A percentile compares a stretch with the other conserved stretches of the same genome.
These are phyloP conservation scores for Tricholoma saponaceum DNA, from an alignment of 768 basidiomycete genomes.

Conservation along the genomic window DNA sequence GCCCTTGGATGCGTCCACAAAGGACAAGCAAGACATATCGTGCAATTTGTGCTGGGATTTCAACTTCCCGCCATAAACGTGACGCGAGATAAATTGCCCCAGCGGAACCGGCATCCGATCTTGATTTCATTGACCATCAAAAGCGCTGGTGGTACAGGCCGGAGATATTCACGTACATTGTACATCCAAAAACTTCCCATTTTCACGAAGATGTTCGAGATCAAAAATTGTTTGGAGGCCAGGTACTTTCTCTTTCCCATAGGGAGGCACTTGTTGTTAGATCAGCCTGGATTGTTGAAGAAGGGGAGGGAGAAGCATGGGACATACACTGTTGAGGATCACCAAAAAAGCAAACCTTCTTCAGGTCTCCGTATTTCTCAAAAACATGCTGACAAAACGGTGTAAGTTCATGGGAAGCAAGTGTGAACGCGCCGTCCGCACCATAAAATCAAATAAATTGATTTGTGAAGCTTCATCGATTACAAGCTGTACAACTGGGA, in stretches of 20 bases:
- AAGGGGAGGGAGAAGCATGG: not conserved
- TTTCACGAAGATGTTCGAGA: slow-evolving; percentile 30
- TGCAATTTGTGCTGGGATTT: slow-evolving; percentile 32
- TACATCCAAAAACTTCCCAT: slow-evolving; percentile 38
- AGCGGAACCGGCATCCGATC: slow-evolving; percentile 49
- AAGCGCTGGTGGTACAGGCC: not conserved
- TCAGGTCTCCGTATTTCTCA: slow-evolving; percentile 31
- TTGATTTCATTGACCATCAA: slow-evolving; percentile 13
- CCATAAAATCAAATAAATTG: slow-evolving; percentile 44
- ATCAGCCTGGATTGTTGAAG: not conserved
- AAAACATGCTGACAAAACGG: slow-evolving; percentile 37
- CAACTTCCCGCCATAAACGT: slow-evolving; percentile 38
- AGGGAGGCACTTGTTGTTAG: slow-evolving; percentile 42
- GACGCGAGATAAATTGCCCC: slow-evolving; percentile 45
- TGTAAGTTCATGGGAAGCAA: not conserved
- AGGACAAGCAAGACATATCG: slow-evolving; percentile 33
- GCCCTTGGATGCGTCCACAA: slow-evolving; percentile 39
- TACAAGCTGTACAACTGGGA: slow-evolving; percentile 44
- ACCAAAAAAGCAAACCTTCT: slow-evolving; percentile 49
- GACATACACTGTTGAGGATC: slow-evolving; percentile 49
- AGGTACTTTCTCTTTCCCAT: slow-evolving; percentile 36
- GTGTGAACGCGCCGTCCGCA: slow-evolving; percentile 12
- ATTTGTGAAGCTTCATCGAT: slow-evolving; percentile 58
- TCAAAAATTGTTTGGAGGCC: slow-evolving; percentile 44
- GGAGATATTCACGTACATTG: slow-evolving; percentile 34